Percentiles rank a stretch among this genome's conserved stretches.
Conservation (phyloP, 495 filamentous ascomycete genomes). For the Parachaetomium inaequale region DNA sequence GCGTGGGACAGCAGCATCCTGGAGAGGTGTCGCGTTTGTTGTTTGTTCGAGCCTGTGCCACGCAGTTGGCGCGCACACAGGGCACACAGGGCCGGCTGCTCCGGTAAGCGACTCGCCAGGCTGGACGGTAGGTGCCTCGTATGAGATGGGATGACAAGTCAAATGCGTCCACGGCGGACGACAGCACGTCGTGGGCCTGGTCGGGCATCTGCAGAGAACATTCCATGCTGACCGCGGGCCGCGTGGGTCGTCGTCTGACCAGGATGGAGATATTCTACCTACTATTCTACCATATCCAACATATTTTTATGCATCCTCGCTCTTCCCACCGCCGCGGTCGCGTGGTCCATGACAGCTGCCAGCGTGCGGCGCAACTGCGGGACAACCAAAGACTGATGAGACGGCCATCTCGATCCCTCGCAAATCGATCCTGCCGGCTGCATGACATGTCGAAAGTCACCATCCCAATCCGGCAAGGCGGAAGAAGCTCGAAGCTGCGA, state of each 20-base stretch:
- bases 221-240: slow-evolving; percentile 5
- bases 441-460: not conserved
- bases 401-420: not conserved
- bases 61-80: not conserved
- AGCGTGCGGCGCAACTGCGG: not conserved
- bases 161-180: not conserved
- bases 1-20: not conserved
- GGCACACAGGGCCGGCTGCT: not conserved
- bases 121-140: not conserved
- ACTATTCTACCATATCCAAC: too few species aligned
- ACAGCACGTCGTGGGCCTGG: not conserved
- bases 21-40: not conserved
- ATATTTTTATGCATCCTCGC: not conserved
- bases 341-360: not conserved
- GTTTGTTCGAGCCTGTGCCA: slow-evolving; percentile 2
- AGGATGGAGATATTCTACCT: too few species aligned
- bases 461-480: slow-evolving; percentile 13
- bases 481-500: not conserved
- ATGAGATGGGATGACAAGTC: not conserved
- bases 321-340: not conserved
- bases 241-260: too few species aligned
- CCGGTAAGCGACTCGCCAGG: not conserved
- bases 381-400: not conserved
- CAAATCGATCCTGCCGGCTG: not conserved
- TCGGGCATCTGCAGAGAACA: slow-evolving; percentile 15